These are phyloP conservation scores for Gracilaria gracilis DNA, from an alignment of 23 red algal species.

Conservation along the genomic window DNA sequence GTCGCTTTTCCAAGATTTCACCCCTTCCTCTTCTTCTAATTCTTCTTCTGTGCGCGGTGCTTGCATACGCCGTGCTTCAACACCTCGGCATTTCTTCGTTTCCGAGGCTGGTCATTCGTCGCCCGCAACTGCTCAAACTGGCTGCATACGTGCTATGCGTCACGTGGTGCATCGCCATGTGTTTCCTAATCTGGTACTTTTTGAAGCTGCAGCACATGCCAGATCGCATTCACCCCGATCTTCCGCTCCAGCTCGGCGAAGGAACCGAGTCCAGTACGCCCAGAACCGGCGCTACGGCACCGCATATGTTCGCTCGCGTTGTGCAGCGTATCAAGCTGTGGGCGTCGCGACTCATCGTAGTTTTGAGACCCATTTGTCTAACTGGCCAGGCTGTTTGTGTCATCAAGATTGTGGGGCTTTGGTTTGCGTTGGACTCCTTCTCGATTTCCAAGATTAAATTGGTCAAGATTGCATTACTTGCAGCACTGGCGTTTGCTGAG, in stretches of 20 bases:
- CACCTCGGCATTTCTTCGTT: slow-evolving; percentile 10
- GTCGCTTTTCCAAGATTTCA: not conserved
- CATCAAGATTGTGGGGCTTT: slow-evolving; percentile 64
- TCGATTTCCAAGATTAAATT: slow-evolving; percentile 56
- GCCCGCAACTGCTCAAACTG: slow-evolving; percentile 21
- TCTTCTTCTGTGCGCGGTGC: not conserved
- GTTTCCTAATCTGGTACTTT: slow-evolving; percentile 70
- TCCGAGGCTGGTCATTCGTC: slow-evolving; percentile 1
- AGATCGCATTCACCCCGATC: slow-evolving; percentile 24
- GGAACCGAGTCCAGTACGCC: slow-evolving; percentile 10
- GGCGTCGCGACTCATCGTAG: slow-evolving; percentile 22
- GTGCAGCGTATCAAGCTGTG: slow-evolving; percentile 23
- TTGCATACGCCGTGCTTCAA: not conserved
- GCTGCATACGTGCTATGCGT: slow-evolving; percentile 19
- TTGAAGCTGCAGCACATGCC: slow-evolving; percentile 57
- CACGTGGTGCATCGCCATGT: slow-evolving; percentile 46
- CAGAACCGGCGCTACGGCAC: not conserved
- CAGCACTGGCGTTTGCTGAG: slow-evolving; percentile 58
- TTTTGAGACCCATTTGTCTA: slow-evolving; percentile 57
- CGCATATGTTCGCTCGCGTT: not conserved
- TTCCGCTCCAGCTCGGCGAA: slow-evolving; percentile 26
- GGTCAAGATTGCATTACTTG: slow-evolving; percentile 61
- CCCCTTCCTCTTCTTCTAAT: slow-evolving; percentile 19
- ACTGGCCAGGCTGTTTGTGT: slow-evolving; percentile 64
- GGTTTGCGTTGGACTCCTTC: slow-evolving; percentile 61